These are phyloP conservation scores for Rheum nobile DNA, from an alignment of 148 eudicot species.

Conservation along the genomic window DNA sequence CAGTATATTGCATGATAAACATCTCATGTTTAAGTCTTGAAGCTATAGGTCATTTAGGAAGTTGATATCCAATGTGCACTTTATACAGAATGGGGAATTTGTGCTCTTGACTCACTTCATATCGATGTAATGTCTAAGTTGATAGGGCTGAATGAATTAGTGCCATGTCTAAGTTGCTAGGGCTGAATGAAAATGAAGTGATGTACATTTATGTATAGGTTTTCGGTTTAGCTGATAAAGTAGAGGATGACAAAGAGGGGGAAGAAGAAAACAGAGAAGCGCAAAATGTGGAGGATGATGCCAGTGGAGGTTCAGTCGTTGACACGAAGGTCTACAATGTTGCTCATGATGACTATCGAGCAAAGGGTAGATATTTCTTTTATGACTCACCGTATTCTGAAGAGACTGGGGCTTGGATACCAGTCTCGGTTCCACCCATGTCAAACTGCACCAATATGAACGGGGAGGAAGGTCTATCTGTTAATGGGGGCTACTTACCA, in stretches of 20 bases:
- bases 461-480: slow-evolving; percentile 33
- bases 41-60: background rate
- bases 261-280: slow-evolving; percentile 1
- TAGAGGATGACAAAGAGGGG: background rate
- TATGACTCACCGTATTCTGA: slow-evolving; percentile 50
- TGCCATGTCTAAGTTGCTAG: background rate
- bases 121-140: background rate
- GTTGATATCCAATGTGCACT: background rate
- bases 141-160: no score
- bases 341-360: background rate
- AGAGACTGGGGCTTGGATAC: slow-evolving; percentile 67
- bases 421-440: slow-evolving; percentile 62
- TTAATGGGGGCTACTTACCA: slow-evolving; percentile 36
- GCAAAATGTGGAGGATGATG: background rate
- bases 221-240: background rate
- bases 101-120: background rate
- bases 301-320: background rate
- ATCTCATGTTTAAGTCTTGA: background rate
- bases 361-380: slow-evolving; percentile 37
- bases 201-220: background rate
- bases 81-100: background rate
- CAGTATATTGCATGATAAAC: background rate
- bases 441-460: slow-evolving; percentile 34
- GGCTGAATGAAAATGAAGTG: background rate
- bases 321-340: background rate